phyloP scores from a whole-genome alignment of 306 rosid species.

The Elaeagnus macrophylla region DNA sequence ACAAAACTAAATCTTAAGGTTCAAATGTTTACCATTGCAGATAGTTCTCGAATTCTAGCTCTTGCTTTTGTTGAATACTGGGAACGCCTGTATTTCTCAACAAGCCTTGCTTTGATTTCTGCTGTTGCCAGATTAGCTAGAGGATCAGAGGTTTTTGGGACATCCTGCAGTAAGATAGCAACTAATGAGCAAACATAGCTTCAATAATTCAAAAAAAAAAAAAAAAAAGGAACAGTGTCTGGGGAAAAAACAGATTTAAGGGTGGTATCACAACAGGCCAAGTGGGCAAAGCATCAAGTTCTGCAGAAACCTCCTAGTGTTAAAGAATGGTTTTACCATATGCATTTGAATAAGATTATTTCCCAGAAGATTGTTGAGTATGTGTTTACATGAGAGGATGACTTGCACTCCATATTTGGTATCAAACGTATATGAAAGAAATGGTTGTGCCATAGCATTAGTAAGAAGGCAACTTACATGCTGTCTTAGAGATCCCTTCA shows the following conservation, averaged over 20 bases:
- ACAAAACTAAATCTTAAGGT: not conserved
- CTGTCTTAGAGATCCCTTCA: conserved; percentile 75
- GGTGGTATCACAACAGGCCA: too few species aligned
- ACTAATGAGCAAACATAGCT: conserved; percentile 1
- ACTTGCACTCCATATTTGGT: too few species aligned
- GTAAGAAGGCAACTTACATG: conserved; percentile 27
- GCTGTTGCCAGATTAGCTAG: conserved; percentile 70
- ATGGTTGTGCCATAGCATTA: not conserved
- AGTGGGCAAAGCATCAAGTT: too few species aligned
- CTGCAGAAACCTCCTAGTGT: too few species aligned
- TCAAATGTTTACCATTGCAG: conserved; percentile 43
- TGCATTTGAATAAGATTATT: too few species aligned
- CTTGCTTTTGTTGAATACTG: conserved; percentile 43
- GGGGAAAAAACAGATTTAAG: too few species aligned
- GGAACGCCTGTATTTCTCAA: conserved; percentile 69
- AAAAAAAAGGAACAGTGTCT: too few species aligned
- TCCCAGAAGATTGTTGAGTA: too few species aligned
- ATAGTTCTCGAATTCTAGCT: conserved; percentile 54
- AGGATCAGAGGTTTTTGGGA: conserved; percentile 67
- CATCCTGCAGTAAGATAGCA: conserved; percentile 36
- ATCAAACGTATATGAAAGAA: not conserved
- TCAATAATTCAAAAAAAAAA: too few species aligned
- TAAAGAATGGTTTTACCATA: too few species aligned
- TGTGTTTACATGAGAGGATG: too few species aligned
- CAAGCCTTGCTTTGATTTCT: conserved; percentile 61